A percentile compares a stretch with the other conserved stretches of the same genome.
Conservation (phyloP, 2,329 filamentous ascomycete genomes). For the Coniochaeta ligniaria region DNA sequence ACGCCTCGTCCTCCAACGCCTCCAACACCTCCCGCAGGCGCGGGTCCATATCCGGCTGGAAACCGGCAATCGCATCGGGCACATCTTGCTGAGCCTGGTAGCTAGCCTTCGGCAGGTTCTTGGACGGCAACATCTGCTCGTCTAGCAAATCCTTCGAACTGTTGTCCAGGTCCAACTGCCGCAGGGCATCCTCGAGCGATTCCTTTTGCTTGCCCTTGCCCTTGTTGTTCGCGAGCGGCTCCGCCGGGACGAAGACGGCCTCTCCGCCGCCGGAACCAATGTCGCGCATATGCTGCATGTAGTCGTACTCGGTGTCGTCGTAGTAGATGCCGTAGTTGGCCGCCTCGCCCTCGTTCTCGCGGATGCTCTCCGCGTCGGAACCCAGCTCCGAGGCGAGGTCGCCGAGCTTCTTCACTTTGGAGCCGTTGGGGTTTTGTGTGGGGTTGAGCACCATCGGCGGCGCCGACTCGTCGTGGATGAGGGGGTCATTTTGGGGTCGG, state of each 20-base stretch:
- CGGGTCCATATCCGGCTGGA: conserved; percentile 97
- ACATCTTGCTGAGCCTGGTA: conserved; percentile 93
- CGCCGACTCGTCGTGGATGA: conserved; percentile 86
- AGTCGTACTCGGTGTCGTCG: conserved; percentile 94
- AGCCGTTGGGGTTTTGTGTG: conserved; percentile 39
- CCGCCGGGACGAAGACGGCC: conserved; percentile 76
- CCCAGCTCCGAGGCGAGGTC: conserved; percentile 76
- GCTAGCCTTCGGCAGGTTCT: conserved; percentile 67
- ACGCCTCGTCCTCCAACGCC: conserved; percentile 91
- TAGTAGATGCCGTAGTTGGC: conserved; percentile 90
- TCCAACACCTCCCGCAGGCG: conserved; percentile 84
- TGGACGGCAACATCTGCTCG: conserved; percentile 69
- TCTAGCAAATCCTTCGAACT: conserved; percentile 55
- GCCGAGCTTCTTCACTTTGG: conserved; percentile 57
- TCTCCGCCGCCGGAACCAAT: conserved; percentile 68
- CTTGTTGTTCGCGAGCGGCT: conserved; percentile 54
- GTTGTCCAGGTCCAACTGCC: conserved; percentile 50
- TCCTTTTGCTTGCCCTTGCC: conserved; percentile 69
- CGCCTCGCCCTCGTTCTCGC: conserved; percentile 91
- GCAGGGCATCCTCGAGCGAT: conserved; percentile 75
- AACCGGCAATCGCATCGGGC: conserved; percentile 84
- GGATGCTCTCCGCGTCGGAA: conserved; percentile 55
- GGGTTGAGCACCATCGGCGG: conserved; percentile 87
- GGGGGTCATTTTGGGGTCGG: conserved; percentile 92
- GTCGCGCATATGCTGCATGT: conserved; percentile 98